Evolutionary conservation across 176 grass and related monocot genomes (phyloP).

Genomic region (Coix lacrymajobi): DNA sequence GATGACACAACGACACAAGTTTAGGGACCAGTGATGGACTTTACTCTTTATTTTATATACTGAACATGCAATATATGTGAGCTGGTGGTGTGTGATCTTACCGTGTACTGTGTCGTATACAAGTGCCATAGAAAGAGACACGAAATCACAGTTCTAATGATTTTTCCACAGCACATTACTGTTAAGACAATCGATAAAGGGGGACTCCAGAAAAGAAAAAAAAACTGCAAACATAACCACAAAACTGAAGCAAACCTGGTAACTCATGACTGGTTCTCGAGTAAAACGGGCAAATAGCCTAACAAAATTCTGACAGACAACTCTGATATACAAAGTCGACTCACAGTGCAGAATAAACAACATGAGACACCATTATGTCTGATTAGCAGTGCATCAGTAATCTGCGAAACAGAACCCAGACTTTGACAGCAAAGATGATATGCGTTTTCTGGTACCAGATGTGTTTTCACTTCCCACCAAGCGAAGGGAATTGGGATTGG

Average conservation of each 20-base stretch:
- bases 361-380: constrained; percentile 29
- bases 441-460: neutral
- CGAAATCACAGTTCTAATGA: too few relatives aligned
- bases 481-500: constrained; percentile 65
- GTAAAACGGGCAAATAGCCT: neutral
- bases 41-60: too few relatives aligned
- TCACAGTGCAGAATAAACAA: neutral
- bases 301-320: constrained; percentile 36
- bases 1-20: too few relatives aligned
- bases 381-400: neutral
- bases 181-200: too few relatives aligned
- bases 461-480: constrained; percentile 62
- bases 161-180: too few relatives aligned
- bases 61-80: too few relatives aligned
- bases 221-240: neutral
- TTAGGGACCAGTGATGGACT: too few relatives aligned
- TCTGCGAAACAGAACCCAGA: constrained; percentile 17
- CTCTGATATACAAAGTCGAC: constrained; percentile 44
- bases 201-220: neutral
- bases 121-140: too few relatives aligned
- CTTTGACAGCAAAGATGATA: neutral
- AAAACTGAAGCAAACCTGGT: neutral
- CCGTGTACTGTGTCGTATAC: too few relatives aligned
- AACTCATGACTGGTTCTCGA: neutral
- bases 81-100: too few relatives aligned